Evolutionary conservation across 805 yeast species (phyloP), one percentile per base, ranked within the genome.

Genomic region (Zygosaccharomyces lentus): DNA sequence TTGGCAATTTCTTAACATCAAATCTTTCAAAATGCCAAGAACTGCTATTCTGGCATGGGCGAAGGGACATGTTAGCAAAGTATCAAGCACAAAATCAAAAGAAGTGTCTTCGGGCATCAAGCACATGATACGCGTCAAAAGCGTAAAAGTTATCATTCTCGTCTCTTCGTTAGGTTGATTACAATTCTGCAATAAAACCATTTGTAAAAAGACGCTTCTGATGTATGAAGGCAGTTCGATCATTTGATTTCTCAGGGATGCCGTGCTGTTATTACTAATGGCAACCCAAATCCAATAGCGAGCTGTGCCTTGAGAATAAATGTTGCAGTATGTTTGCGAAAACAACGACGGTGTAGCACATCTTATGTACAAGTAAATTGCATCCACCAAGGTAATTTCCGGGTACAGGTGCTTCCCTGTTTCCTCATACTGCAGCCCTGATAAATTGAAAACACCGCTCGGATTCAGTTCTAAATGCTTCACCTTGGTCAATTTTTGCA

Each of bases 1-100:
- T 25, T 44, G 46, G 15, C 50, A 51, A 6, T 57, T 56, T 50
- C 76, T 73, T 4, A 74, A 55, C 52, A 81, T 62, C 51, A 88
- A 70, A 54, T 82, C 87, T 61, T 84, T 87, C 57, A 88, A 73
- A 19, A 87, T 79, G 3, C 82, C 78, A 13, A 87, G 74, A 30
- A 80, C 66, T 2, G 80, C 80, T 19, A 82, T 72, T 54, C 80
- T 80, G 17, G 78, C 76, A 32, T 76, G 75, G 32, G 74, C 79
- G 57, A 74, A 78, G 1, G 93, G 90, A 57, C 91, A 84, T 42
- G 76, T 70, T 24, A 70, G 67, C 41, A 91, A 69, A 0, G 88
- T 73, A 57, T 87, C 88, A 19, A 72, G 58, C 12, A 87, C 67
- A 58, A 84, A 86, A 2, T 69, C 68, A 64, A 79, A 87, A 0